Evolutionary conservation across 495 filamentous ascomycete genomes (phyloP).

Genomic region (Melanomma pulvis-pyrius): DNA sequence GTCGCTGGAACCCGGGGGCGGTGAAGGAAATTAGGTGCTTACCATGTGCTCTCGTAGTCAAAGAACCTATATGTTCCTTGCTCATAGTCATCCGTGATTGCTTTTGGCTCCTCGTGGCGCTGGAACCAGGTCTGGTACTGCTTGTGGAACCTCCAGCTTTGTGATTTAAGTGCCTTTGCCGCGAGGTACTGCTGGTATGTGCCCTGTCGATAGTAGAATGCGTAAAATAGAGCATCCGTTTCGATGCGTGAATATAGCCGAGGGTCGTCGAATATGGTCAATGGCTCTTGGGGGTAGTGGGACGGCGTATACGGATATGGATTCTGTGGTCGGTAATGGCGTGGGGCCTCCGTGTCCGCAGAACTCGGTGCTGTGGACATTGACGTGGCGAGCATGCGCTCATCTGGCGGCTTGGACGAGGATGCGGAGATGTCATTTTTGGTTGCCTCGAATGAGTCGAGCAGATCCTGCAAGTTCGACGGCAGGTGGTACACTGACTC

Average conservation of each 20-base stretch:
- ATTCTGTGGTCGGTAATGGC: constrained; percentile 78
- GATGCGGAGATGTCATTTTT: constrained; percentile 52
- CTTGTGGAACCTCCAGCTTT: constrained; percentile 99
- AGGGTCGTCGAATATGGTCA: constrained; percentile 88
- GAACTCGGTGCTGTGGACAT: constrained; percentile 71
- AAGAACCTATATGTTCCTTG: constrained; percentile 99
- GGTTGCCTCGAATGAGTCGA: constrained; percentile 85
- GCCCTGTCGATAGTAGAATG: constrained; percentile 97
- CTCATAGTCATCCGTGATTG: constrained; percentile 96
- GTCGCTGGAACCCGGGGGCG: not conserved
- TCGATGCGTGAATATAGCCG: constrained; percentile 85
- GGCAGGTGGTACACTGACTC: constrained; percentile 97
- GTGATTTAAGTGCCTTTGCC: constrained; percentile 90
- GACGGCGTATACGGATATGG: constrained; percentile 71
- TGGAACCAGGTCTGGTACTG: constrained; percentile 99
- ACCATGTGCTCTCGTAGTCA: constrained; percentile 99
- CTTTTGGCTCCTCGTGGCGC: constrained; percentile 96
- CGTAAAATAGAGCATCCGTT: constrained; percentile 95
- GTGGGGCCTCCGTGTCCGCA: constrained; percentile 77
- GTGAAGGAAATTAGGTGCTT: constrained; percentile 42
- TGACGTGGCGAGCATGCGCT: constrained; percentile 72
- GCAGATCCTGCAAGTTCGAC: constrained; percentile 81
- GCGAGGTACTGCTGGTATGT: constrained; percentile 96
- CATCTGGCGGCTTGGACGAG: constrained; percentile 36
- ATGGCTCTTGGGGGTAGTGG: constrained; percentile 89